Conservation (phyloP, 345 rosid genomes). For the Sisymbrium altissimum region DNA sequence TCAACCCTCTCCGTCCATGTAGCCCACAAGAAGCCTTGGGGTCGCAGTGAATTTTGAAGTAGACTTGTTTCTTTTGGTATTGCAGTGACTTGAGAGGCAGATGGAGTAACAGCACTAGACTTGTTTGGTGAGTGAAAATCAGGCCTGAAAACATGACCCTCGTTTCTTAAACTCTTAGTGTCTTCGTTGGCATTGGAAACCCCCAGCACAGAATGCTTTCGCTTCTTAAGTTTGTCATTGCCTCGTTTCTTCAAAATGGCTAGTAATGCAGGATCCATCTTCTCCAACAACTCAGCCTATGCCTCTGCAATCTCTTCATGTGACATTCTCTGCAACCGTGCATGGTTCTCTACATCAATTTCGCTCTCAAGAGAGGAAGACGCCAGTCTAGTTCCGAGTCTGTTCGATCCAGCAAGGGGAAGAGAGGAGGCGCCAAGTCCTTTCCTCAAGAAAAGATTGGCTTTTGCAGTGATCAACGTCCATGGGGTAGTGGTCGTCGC, state of each 20-base stretch:
- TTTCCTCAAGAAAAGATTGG: background rate
- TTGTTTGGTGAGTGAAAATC: slow-evolving; percentile 30
- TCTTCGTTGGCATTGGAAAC: slow-evolving; percentile 8
- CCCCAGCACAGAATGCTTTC: slow-evolving; percentile 34
- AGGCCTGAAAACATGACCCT: slow-evolving; percentile 32
- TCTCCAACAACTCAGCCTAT: slow-evolving; percentile 74
- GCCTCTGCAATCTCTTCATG: slow-evolving; percentile 73
- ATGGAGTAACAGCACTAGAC: slow-evolving; percentile 20
- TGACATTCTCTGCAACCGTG: slow-evolving; percentile 65
- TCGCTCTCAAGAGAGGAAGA: slow-evolving; percentile 46
- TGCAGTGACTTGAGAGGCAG: slow-evolving; percentile 32
- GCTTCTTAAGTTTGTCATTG: slow-evolving; percentile 49
- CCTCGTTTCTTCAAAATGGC: slow-evolving; percentile 64
- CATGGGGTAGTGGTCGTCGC: slow-evolving; percentile 14
- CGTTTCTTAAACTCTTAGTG: slow-evolving; percentile 6
- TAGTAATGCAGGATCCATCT: slow-evolving; percentile 69
- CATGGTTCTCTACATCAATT: slow-evolving; percentile 74
- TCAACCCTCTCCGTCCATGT: slow-evolving; percentile 87
- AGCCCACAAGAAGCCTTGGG: slow-evolving; percentile 58
- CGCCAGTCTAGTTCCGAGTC: no score
- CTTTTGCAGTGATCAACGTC: background rate
- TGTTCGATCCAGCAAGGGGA: slow-evolving; percentile 1
- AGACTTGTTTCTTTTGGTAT: slow-evolving; percentile 23
- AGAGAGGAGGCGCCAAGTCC: slow-evolving; percentile 8
- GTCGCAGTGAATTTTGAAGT: slow-evolving; percentile 35